phyloP scores from a whole-genome alignment of 179 eudicot genomes.

The Heliamphora pulchella region DNA sequence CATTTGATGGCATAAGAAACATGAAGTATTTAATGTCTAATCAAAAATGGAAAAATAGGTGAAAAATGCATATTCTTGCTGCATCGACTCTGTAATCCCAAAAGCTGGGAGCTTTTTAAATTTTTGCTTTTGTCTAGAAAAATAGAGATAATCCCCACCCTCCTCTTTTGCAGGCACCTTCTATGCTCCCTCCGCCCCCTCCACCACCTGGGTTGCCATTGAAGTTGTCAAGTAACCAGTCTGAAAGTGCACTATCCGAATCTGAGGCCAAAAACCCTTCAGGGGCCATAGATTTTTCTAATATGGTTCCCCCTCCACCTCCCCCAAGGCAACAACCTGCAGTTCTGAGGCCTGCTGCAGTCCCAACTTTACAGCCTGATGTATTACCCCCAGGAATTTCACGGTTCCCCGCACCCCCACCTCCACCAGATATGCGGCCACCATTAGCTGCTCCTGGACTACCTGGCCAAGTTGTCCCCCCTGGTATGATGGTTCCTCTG shows the following conservation, averaged over 20 bases:
- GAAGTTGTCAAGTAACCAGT: slow-evolving; percentile 32
- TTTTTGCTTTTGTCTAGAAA: slow-evolving; percentile 1
- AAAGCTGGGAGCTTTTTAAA: not conserved
- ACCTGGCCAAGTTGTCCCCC: slow-evolving; percentile 51
- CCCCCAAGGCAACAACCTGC: slow-evolving; percentile 67
- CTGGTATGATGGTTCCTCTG: slow-evolving; percentile 61
- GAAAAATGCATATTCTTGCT: slow-evolving; percentile 3
- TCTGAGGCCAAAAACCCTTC: slow-evolving; percentile 41
- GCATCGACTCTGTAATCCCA: not conserved
- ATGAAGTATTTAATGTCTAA: not conserved
- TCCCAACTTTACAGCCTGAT: slow-evolving; percentile 56
- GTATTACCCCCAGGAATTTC: slow-evolving; percentile 80
- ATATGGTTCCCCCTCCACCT: slow-evolving; percentile 74
- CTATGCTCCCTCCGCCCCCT: slow-evolving; percentile 65
- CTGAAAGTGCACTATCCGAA: slow-evolving; percentile 41
- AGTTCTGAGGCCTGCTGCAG: slow-evolving; percentile 37
- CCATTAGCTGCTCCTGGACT: slow-evolving; percentile 48
- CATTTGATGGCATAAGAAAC: slow-evolving; percentile 1
- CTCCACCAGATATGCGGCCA: slow-evolving; percentile 64
- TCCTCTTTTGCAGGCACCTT: slow-evolving; percentile 35
- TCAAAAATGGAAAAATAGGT: not conserved
- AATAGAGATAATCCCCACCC: not conserved
- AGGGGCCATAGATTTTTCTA: slow-evolving; percentile 46
- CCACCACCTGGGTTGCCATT: slow-evolving; percentile 72
- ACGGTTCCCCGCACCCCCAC: slow-evolving; percentile 63